Conservation (phyloP, 495 filamentous ascomycete species). For the Hypoxylon rickii region DNA sequence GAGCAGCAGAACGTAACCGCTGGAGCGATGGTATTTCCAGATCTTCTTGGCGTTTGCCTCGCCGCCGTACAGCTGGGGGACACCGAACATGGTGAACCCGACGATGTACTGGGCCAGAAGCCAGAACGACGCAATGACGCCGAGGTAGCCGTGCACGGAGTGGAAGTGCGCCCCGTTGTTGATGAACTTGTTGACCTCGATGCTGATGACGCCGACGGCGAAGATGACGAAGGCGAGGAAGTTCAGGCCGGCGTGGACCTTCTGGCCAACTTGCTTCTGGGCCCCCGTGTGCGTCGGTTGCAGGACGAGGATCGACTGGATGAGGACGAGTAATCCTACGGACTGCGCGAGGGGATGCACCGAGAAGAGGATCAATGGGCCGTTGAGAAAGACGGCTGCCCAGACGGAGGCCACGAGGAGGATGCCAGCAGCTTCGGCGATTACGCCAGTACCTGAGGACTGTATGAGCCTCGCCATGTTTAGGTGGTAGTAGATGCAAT, state of each 20-base stretch:
- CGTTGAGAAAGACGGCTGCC: constrained; percentile 68
- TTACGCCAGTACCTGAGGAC: constrained; percentile 50
- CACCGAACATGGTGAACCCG: constrained; percentile 78
- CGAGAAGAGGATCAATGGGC: constrained; percentile 73
- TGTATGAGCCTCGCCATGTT: constrained; percentile 50
- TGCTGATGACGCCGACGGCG: constrained; percentile 69
- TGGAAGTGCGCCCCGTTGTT: constrained; percentile 70
- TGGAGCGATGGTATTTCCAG: constrained; percentile 85
- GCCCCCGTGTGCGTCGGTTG: constrained; percentile 80
- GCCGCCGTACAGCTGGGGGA: constrained; percentile 73
- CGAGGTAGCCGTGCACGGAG: constrained; percentile 78
- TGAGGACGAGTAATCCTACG: constrained; percentile 69
- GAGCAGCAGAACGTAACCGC: constrained; percentile 75
- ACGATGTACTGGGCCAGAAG: constrained; percentile 73
- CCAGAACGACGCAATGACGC: constrained; percentile 72
- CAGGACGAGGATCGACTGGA: constrained; percentile 80
- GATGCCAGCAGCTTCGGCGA: constrained; percentile 43
- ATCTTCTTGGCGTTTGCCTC: constrained; percentile 76
- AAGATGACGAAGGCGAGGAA: constrained; percentile 64
- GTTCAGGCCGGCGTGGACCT: constrained; percentile 70
- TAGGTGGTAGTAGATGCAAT: constrained; percentile 1
- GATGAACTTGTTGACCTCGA: constrained; percentile 78
- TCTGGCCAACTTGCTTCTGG: constrained; percentile 75
- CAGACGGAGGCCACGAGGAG: constrained; percentile 75
- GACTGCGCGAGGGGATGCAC: constrained; percentile 87